A percentile compares a stretch with the other conserved stretches of the same genome.
Evolutionary conservation across 2,329 filamentous ascomycete species (phyloP).

Genomic region (Dothiorella sarmentorum): DNA sequence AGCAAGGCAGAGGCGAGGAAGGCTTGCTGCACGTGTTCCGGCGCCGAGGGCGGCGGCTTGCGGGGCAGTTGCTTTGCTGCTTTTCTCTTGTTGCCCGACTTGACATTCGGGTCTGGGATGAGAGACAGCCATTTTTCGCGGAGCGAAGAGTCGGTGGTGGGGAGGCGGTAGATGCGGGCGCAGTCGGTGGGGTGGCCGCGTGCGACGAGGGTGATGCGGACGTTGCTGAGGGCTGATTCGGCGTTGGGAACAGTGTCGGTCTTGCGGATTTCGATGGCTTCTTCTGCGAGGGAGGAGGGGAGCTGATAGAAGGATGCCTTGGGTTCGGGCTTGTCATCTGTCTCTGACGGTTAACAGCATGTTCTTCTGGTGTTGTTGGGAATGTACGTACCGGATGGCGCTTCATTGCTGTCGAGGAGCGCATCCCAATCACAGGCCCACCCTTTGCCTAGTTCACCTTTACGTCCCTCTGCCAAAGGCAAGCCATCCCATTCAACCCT

Average conservation of each 20-base stretch:
- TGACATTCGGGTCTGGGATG: conserved; percentile 32
- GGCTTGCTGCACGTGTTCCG: conserved; percentile 47
- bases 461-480: conserved; percentile 67
- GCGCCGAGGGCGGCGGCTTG: conserved; percentile 32
- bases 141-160: conserved; percentile 53
- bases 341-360: not conserved
- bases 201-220: conserved; percentile 63
- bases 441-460: conserved; percentile 78
- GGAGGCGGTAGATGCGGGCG: conserved; percentile 83
- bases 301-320: not conserved
- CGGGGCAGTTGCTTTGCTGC: conserved; percentile 21
- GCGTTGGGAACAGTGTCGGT: conserved; percentile 16
- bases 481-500: conserved; percentile 71
- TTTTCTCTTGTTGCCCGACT: conserved; percentile 22
- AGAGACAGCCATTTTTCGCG: conserved; percentile 70
- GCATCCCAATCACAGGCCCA: conserved; percentile 79
- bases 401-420: not conserved
- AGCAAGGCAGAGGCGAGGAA: conserved; percentile 45
- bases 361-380: not conserved
- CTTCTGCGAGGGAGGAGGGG: not conserved
- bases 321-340: not conserved
- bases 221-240: conserved; percentile 48
- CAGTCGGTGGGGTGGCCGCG: conserved; percentile 69
- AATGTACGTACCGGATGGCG: not conserved
- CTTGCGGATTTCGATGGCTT: conserved; percentile 5